Evolutionary conservation across 1,139 yeast genomes (phyloP), one percentile per base, ranked within the genome.

Genomic region (Yamadazyma blattariae): DNA sequence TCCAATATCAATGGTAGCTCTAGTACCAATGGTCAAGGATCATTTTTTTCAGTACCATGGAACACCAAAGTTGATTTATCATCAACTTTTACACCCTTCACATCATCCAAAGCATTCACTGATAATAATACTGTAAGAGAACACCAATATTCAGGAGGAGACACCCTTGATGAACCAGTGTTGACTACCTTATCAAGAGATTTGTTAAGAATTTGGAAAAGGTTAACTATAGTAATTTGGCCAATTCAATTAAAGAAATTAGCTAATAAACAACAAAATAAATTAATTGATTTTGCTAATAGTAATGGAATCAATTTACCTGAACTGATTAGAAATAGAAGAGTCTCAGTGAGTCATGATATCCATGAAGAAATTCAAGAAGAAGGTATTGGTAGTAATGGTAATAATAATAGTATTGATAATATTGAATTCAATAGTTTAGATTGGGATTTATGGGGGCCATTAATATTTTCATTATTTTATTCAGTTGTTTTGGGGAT

Each of bases 361-460:
- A 29, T 20, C 6, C 58, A 56, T 3, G 60, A 48, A 15, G 60
- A 55, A 29, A 61, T 56, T 20, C 65, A 59, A 27, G 49, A 51
- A 13, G 61, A 55, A 12, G 38, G 47, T 21, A 35, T 51, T 13
- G 37, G 61, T 21, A n/a, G n/a, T n/a, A n/a, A n/a, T n/a, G n/a
- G n/a, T n/a, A n/a, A n/a, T n/a, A n/a, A n/a, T n/a, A n/a, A n/a
- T n/a, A 38, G 46, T n/a, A 29, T 29, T 10, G 51, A 50, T 14
- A 51, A 44, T 29, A 47, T 51, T 30, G 63, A 43, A 22, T 39
- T 46, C 24, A 39, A 63, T 41, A 70, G 62, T 42, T 62, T 76
- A 34, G 92, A 84, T 36, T 86, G 95, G 95, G 95, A 86, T 57
- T 61, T 86, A 34, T 87, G 95, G 95, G 96, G 96, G 0, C 96